phyloP scores from a whole-genome alignment of 768 basidiomycete species.

The Suillus tomentosus region DNA sequence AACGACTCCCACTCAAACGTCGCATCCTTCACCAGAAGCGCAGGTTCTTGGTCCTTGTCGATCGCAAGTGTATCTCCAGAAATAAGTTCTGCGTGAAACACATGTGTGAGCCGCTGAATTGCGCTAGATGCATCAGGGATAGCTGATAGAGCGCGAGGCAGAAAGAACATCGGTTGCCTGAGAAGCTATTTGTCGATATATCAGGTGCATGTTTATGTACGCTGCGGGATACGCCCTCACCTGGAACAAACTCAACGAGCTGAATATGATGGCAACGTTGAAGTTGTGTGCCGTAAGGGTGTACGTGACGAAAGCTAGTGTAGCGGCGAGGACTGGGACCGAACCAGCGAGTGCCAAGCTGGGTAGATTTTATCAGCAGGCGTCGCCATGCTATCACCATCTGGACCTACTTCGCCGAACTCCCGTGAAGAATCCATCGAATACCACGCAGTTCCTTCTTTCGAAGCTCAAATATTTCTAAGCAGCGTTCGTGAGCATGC shows the following conservation, averaged over 20 bases:
- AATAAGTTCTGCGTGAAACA: constrained; percentile 53
- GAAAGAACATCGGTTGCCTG: constrained; percentile 69
- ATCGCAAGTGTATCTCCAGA: constrained; percentile 44
- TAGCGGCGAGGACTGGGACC: constrained; percentile 66
- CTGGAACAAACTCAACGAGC: constrained; percentile 65
- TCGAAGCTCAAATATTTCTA: constrained; percentile 58
- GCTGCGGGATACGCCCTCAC: constrained; percentile 22
- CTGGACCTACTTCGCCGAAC: constrained; percentile 57
- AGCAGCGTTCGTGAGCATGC: neutral
- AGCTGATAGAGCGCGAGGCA: constrained; percentile 61
- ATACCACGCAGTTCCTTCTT: constrained; percentile 57
- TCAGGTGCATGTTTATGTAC: neutral
- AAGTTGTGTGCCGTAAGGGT: constrained; percentile 55
- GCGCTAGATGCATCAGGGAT: constrained; percentile 69
- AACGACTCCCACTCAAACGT: constrained; percentile 64
- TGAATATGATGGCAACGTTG: constrained; percentile 69
- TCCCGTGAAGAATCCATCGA: constrained; percentile 56
- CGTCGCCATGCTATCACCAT: neutral
- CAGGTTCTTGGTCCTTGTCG: constrained; percentile 47
- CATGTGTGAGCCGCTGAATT: constrained; percentile 47
- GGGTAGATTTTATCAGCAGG: neutral
- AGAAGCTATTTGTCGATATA: constrained; percentile 44
- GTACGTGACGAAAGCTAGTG: constrained; percentile 68
- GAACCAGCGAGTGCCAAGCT: constrained; percentile 49
- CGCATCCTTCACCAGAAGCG: constrained; percentile 54